Conservation (phyloP, 768 basidiomycete genomes). For the Suillus decipiens region DNA sequence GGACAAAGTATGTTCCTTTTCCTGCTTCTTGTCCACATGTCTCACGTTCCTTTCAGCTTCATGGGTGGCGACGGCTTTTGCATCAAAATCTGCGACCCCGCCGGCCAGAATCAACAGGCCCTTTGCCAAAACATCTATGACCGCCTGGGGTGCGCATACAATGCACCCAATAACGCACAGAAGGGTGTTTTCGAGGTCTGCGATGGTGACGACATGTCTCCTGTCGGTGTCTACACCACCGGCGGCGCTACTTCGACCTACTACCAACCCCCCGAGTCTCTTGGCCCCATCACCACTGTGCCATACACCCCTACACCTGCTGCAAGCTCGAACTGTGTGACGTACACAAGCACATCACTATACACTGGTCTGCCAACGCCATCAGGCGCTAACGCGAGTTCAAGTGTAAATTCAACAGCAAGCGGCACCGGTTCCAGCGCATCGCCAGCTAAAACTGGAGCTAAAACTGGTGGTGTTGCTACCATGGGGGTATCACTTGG, state of each 20-base stretch:
- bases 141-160: slow-evolving; percentile 74
- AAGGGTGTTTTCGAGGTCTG: slow-evolving; percentile 66
- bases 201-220: slow-evolving; percentile 62
- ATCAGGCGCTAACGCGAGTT: slow-evolving; percentile 4
- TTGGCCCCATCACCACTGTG: slow-evolving; percentile 44
- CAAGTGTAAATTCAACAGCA: background rate
- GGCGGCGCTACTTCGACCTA: slow-evolving; percentile 46
- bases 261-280: slow-evolving; percentile 48
- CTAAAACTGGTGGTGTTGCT: slow-evolving; percentile 22
- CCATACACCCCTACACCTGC: slow-evolving; percentile 45
- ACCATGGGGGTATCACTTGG: slow-evolving; percentile 30
- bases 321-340: slow-evolving; percentile 46
- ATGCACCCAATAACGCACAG: slow-evolving; percentile 64
- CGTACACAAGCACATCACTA: slow-evolving; percentile 37
- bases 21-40: background rate
- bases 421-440: slow-evolving; percentile 14
- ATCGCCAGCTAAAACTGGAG: slow-evolving; percentile 17
- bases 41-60: slow-evolving; percentile 50
- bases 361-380: slow-evolving; percentile 30
- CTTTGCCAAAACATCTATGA: slow-evolving; percentile 75
- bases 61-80: slow-evolving; percentile 68
- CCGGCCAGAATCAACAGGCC: slow-evolving; percentile 45
- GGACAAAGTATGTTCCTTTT: slow-evolving; percentile 58
- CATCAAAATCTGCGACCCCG: slow-evolving; percentile 71
- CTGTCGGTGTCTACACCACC: slow-evolving; percentile 51